These are phyloP conservation scores for Trichoderma polysporum DNA, from an alignment of 2,329 filamentous ascomycete genomes.

Conservation along the genomic window DNA sequence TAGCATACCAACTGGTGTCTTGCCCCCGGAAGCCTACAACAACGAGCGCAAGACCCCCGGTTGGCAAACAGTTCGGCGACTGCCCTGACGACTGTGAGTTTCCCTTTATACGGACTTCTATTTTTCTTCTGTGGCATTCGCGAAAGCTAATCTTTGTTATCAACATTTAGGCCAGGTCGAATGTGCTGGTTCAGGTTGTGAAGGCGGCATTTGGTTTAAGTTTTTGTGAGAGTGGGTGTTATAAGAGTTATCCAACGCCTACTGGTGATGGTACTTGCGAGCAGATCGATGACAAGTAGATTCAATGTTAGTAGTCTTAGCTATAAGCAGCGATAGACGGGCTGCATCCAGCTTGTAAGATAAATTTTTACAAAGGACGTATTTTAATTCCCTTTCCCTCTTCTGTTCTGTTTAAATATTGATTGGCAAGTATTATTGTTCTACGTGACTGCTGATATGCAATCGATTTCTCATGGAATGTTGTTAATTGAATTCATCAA, in stretches of 20 bases:
- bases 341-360: neutral
- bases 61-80: neutral
- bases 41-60: neutral
- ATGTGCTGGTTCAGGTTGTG: neutral
- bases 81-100: neutral
- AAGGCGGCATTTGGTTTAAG: neutral
- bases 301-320: neutral
- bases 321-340: no score
- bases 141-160: neutral
- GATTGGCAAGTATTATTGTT: neutral
- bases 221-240: neutral
- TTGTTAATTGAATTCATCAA: no score
- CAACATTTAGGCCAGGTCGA: no score
- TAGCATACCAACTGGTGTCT: no score
- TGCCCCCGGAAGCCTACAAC: no score
- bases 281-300: neutral
- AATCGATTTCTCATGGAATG: no score
- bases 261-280: neutral
- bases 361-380: neutral
- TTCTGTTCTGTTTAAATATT: no score
- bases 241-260: neutral
- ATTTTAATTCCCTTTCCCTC: neutral
- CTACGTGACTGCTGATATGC: neutral
- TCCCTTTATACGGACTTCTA: neutral
- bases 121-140: neutral